These are phyloP conservation scores for Arachnopeziza araneosa DNA, from an alignment of 2,329 filamentous ascomycete species.

Conservation along the genomic window DNA sequence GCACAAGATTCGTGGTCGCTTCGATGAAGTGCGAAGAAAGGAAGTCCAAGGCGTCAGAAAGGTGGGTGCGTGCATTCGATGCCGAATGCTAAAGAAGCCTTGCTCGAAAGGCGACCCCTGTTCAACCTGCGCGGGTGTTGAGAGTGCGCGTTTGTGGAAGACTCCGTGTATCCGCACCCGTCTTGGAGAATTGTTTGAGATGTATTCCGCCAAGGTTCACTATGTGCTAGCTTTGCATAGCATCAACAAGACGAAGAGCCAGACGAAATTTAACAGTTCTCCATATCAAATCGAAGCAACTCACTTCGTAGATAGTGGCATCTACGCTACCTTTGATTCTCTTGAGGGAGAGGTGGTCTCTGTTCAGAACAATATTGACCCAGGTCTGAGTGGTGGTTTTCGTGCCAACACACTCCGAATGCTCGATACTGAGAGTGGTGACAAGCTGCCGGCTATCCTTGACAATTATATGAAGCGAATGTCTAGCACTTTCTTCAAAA, in stretches of 20 bases:
- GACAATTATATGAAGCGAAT: conserved; percentile 56
- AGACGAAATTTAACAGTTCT: conserved; percentile 43
- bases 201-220: conserved; percentile 60
- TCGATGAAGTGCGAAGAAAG: conserved; percentile 52
- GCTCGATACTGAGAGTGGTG: conserved; percentile 56
- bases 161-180: conserved; percentile 58
- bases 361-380: conserved; percentile 32
- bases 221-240: conserved; percentile 56
- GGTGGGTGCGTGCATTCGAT: conserved; percentile 60
- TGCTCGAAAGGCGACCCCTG: conserved; percentile 61
- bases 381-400: conserved; percentile 30
- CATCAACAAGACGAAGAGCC: conserved; percentile 49
- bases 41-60: conserved; percentile 62
- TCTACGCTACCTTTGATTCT: conserved; percentile 28
- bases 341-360: conserved; percentile 19
- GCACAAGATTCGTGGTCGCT: conserved; percentile 49
- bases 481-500: conserved; percentile 50
- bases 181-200: conserved; percentile 54
- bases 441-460: conserved; percentile 49
- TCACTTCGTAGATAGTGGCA: conserved; percentile 48
- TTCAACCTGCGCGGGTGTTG: conserved; percentile 56
- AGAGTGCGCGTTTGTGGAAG: conserved; percentile 60
- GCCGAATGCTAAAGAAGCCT: conserved; percentile 60
- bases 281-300: conserved; percentile 46
- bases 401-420: conserved; percentile 39